Evolutionary conservation across 768 basidiomycete species (phyloP), one percentile per base, ranked within the genome.

Genomic region (Lactarius tabidus): DNA sequence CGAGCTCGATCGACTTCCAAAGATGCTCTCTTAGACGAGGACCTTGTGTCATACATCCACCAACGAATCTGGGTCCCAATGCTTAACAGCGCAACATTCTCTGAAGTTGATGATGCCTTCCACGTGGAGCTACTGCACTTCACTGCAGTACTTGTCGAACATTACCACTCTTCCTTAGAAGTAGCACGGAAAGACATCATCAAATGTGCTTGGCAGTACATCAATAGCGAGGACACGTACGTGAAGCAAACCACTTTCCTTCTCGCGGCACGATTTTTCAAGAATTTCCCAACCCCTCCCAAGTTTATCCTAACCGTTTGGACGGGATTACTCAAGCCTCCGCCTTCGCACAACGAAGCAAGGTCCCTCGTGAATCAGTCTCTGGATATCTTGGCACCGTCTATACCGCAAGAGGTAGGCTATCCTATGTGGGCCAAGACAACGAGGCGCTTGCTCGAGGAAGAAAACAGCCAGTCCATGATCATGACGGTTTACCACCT

Each of bases 171-270:
- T n/a, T 75, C 92, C n/a, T 80, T 97, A 51, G 85, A 85, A 64
- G 89, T 93, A 53, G 85, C 84, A 41, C 86, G 90, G 75, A 98
- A 95, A 74, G 92, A 95, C 65, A 87, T 98, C 69, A 95, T 98
- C 78, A 91, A 90, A 74, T 90, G 90, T 63, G 92, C 93, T 23
- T 98, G 94, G 94, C 84, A 88, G 71, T 91, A 88, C 70, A 91
- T 95, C 69, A 83, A 82, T 59, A 87, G 80, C 61, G 93, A 96
- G 48, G 97, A 98, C 74, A 83, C 89, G 6, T 86, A 95, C 23
- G 92, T 97, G 71, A 95, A 93, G 75, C 93, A 98, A 74, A 91
- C 91, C 10, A 90, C 93, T 0, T 94, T 94, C 73, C 84, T 97
- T 39, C 82, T 98, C 7, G 87, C 91, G 38, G 93, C 97, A 43